phyloP scores from a whole-genome alignment of 2,329 filamentous ascomycete species.

The Chaetomium sp. region DNA sequence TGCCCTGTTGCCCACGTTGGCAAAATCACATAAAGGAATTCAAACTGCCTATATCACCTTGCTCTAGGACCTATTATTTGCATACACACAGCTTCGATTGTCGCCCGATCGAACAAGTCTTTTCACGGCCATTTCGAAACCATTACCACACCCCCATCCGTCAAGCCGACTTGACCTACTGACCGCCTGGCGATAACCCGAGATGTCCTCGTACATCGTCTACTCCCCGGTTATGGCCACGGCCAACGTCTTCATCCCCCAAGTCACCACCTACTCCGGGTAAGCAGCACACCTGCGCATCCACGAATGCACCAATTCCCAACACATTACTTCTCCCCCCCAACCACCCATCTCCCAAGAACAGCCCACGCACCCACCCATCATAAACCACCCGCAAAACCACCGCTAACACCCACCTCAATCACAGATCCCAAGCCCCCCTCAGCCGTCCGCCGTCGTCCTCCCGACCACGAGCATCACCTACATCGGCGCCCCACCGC shows the following conservation, averaged over 20 bases:
- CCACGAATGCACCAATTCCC: not conserved
- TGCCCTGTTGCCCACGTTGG: not conserved
- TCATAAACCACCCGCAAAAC: no score
- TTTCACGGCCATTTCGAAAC: not conserved
- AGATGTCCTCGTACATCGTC: constrained; percentile 17
- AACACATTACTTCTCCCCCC: not conserved
- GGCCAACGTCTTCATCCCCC: constrained; percentile 15
- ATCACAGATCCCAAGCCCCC: not conserved
- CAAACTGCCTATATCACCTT: not conserved
- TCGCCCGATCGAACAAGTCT: not conserved
- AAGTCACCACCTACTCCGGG: constrained; percentile 21
- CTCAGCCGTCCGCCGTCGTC: not conserved
- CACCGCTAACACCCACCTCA: no score
- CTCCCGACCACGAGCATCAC: constrained; percentile 11
- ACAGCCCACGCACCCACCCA: not conserved
- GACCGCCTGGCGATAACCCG: not conserved
- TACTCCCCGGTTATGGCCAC: constrained; percentile 1
- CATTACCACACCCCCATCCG: not conserved
- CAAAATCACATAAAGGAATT: not conserved
- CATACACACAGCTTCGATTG: not conserved
- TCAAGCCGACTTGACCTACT: not conserved
- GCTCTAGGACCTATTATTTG: not conserved
- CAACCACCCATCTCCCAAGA: not conserved
- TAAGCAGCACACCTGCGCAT: constrained; percentile 7
- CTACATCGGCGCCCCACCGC: not conserved